Evolutionary conservation across 148 eudicot species (phyloP).

Genomic region (Bassia scoparia): DNA sequence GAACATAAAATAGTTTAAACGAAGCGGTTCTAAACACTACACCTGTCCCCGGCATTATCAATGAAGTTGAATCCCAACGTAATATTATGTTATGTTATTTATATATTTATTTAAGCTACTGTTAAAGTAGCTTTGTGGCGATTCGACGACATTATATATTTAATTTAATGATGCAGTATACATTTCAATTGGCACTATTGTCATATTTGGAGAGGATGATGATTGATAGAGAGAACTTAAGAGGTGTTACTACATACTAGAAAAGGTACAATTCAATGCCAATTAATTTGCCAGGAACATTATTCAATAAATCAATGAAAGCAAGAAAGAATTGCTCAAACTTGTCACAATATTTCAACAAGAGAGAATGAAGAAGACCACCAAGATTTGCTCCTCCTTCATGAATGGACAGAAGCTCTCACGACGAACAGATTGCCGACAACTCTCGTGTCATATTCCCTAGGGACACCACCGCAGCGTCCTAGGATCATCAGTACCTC

Average conservation of each 20-base stretch:
- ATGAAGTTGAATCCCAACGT: no score
- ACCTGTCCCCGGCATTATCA: no score
- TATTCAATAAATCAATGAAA: conserved; percentile 84
- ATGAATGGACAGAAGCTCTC: conserved; percentile 75
- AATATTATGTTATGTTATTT: no score
- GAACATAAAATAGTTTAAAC: no score
- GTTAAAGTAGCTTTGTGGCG: no score
- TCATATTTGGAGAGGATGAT: conserved; percentile 84
- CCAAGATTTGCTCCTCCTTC: conserved; percentile 67
- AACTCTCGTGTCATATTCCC: conserved; percentile 92
- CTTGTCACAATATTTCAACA: conserved; percentile 45
- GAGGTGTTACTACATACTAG: conserved; percentile 72
- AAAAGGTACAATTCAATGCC: conserved; percentile 96
- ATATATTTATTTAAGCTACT: no score
- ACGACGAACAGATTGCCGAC: conserved; percentile 87
- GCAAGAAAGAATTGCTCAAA: conserved; percentile 75
- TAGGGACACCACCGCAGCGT: conserved; percentile 94
- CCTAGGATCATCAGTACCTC: conserved; percentile 82
- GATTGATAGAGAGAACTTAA: conserved; percentile 67
- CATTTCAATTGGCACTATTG: conserved; percentile 85
- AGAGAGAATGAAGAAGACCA: conserved; percentile 42
- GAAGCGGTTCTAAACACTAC: no score
- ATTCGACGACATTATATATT: conserved; percentile 17
- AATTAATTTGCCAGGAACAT: conserved; percentile 83
- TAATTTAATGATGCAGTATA: conserved; percentile 51